Conservation (phyloP, 1,139 yeast species). For the Saccharomycopsis phalli region DNA sequence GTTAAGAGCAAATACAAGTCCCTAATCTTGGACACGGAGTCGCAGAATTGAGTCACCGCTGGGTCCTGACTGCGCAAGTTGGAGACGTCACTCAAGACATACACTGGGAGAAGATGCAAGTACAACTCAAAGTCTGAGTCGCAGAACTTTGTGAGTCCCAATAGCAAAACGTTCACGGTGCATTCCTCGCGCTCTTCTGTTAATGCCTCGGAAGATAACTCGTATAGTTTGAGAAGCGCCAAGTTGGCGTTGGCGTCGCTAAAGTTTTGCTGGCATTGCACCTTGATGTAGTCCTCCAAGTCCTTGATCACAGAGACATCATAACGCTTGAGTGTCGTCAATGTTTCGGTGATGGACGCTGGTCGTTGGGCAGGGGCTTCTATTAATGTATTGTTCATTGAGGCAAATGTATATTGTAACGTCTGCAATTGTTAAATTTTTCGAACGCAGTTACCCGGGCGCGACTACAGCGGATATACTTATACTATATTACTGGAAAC, state of each 20-base stretch:
- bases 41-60: conserved; percentile 11
- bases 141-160: conserved; percentile 34
- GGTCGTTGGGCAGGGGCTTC: conserved; percentile 32
- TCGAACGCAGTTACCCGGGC: not conserved
- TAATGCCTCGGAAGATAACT: conserved; percentile 27
- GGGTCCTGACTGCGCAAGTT: conserved; percentile 2
- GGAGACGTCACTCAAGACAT: conserved; percentile 25
- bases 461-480: not conserved
- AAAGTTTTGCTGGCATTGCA: conserved; percentile 32
- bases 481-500: conserved; percentile 23
- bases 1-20: conserved; percentile 16
- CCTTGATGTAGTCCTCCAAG: conserved; percentile 34
- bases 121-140: conserved; percentile 36
- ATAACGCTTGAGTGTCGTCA: conserved; percentile 35
- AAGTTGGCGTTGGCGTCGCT: conserved; percentile 37
- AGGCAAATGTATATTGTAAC: not conserved
- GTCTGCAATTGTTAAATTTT: not conserved
- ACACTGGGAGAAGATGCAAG: conserved; percentile 37
- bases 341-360: conserved; percentile 29
- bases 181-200: conserved; percentile 32
- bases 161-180: conserved; percentile 32
- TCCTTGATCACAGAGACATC: conserved; percentile 35
- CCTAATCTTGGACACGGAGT: conserved; percentile 13
- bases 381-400: conserved; percentile 23
- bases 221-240: conserved; percentile 37